A percentile compares a stretch with the other conserved stretches of the same genome.
Conservation (phyloP, 192 early-diverging fungal species). For the Backusella liffmaniae region DNA sequence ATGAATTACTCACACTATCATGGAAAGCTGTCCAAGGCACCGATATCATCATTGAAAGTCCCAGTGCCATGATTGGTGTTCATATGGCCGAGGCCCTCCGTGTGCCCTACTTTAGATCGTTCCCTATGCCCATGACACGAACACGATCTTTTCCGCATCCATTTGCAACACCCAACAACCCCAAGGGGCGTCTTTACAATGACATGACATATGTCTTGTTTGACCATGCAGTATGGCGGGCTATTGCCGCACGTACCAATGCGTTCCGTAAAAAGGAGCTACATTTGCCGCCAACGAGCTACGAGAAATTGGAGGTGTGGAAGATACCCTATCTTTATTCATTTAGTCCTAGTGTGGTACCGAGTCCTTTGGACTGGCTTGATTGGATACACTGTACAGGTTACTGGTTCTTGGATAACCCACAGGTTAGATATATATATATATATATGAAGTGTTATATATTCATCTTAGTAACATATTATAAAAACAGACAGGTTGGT, state of each 20-base stretch:
- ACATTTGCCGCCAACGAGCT: conserved; percentile 44
- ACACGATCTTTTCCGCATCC: conserved; percentile 75
- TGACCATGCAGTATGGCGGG: conserved; percentile 70
- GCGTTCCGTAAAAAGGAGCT: conserved; percentile 50
- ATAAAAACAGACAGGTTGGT: conserved; percentile 46
- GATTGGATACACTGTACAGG: conserved; percentile 70
- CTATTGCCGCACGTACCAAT: conserved; percentile 55
- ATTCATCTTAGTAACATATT: neutral
- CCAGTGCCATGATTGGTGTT: conserved; percentile 65
- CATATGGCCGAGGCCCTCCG: conserved; percentile 65
- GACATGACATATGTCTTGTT: conserved; percentile 67
- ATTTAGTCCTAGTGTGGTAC: conserved; percentile 60
- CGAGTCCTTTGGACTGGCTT: conserved; percentile 62
- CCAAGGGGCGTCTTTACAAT: conserved; percentile 53
- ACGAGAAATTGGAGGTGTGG: conserved; percentile 49
- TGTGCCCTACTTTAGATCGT: conserved; percentile 65
- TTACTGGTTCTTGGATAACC: conserved; percentile 74
- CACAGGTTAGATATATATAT: conserved; percentile 23
- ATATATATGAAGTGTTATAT: neutral
- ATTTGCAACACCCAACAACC: conserved; percentile 54
- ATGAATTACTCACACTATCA: conserved; percentile 53
- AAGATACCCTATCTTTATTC: conserved; percentile 66
- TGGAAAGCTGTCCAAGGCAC: conserved; percentile 61
- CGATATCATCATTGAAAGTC: conserved; percentile 69
- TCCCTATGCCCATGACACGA: conserved; percentile 78